A percentile compares a stretch with the other conserved stretches of the same genome.
Evolutionary conservation across 805 yeast genomes (phyloP).

Genomic region (Starmerella floris): DNA sequence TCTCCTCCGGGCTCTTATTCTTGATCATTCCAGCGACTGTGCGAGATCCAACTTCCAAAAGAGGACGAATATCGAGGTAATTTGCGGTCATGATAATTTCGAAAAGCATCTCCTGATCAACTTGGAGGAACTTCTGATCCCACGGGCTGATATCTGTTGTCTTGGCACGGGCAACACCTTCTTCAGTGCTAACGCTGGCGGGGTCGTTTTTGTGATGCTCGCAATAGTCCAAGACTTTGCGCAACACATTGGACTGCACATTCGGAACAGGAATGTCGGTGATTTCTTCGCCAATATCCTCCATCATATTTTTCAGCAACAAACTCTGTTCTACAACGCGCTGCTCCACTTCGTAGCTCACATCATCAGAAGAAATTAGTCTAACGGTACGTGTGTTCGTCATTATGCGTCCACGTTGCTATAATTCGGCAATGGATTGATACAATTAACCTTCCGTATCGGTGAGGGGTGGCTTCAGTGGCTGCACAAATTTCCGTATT

Average conservation of each 20-base stretch:
- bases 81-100: constrained; percentile 38
- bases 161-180: constrained; percentile 45
- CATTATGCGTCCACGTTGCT: constrained; percentile 2
- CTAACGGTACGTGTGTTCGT: constrained; percentile 7
- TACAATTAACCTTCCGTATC: too few relatives aligned
- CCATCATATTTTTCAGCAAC: constrained; percentile 72
- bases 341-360: constrained; percentile 24
- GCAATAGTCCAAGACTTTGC: constrained; percentile 92
- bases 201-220: constrained; percentile 70
- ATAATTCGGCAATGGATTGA: too few relatives aligned
- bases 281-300: constrained; percentile 54
- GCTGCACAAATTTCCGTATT: too few relatives aligned
- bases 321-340: constrained; percentile 79
- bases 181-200: constrained; percentile 53
- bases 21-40: constrained; percentile 38
- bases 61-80: constrained; percentile 34
- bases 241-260: constrained; percentile 51
- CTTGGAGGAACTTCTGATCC: constrained; percentile 89
- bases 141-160: constrained; percentile 89
- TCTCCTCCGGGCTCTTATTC: constrained; percentile 36
- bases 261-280: constrained; percentile 77
- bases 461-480: too few relatives aligned
- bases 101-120: constrained; percentile 54
- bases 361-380: constrained; percentile 21
- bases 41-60: constrained; percentile 37